Conservation (phyloP, 441 rosid genomes). For the Gossypium trilobum region DNA sequence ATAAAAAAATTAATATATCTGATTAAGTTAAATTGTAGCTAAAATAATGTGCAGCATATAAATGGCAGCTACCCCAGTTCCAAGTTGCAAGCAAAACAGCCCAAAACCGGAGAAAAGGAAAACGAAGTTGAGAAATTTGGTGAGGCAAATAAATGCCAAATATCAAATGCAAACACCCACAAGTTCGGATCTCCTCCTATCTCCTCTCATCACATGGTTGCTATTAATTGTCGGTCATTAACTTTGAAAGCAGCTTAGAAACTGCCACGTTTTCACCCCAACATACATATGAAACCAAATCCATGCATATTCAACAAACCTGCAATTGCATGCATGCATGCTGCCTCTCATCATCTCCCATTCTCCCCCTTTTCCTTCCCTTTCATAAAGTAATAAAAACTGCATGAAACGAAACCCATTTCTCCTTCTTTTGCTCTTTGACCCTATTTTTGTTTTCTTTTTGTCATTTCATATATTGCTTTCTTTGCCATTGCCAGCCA, state of each 20-base stretch:
- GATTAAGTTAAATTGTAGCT: neutral
- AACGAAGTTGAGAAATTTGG: neutral
- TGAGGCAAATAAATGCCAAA: neutral
- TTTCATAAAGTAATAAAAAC: neutral
- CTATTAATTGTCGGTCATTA: neutral
- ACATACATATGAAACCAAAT: neutral
- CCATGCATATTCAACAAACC: neutral
- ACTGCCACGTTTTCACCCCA: neutral
- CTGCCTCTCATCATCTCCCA: neutral
- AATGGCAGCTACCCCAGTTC: neutral
- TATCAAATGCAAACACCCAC: neutral
- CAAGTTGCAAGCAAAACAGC: neutral
- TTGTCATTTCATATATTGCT: neutral
- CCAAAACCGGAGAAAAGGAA: neutral
- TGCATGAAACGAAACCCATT: neutral
- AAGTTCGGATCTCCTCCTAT: neutral
- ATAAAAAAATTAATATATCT: neutral
- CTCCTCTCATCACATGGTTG: neutral
- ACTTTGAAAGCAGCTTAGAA: neutral
- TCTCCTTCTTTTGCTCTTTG: neutral
- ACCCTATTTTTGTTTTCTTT: neutral
- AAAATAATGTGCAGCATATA: neutral
- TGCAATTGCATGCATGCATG: slow-evolving; percentile 3
- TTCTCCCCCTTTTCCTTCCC: too few species aligned
- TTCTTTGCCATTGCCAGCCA: neutral